A percentile compares a stretch with the other conserved stretches of the same genome.
Evolutionary conservation across 208 protist genomes (phyloP).

Genomic region (Tritrichomonas musculus): DNA sequence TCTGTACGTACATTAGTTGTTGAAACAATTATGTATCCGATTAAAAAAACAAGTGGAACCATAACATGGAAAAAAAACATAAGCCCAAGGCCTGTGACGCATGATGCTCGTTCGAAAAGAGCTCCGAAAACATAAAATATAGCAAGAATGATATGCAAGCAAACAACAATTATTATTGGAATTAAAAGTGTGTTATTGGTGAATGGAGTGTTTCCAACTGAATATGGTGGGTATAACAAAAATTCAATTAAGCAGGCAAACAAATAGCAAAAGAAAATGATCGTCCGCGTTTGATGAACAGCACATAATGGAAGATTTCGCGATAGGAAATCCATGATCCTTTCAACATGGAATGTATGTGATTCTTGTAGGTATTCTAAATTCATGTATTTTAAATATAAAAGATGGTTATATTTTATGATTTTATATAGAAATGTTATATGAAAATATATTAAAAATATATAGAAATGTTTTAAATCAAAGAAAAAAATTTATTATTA

Average conservation of each 20-base stretch:
- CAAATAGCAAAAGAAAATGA: slow-evolving; percentile 26
- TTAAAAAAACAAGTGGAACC: not conserved
- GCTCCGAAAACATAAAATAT: not conserved
- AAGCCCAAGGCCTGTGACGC: not conserved
- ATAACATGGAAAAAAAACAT: not conserved
- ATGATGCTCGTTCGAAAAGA: slow-evolving; percentile 15
- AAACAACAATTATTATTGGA: not conserved
- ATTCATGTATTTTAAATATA: no score
- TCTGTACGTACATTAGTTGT: not conserved
- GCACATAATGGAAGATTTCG: not conserved
- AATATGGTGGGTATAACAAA: slow-evolving; percentile 15
- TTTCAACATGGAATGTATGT: slow-evolving; percentile 21
- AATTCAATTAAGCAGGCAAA: slow-evolving; percentile 6
- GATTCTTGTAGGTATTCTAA: not conserved
- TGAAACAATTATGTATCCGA: not conserved
- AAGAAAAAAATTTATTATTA: no score
- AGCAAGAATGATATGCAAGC: not conserved
- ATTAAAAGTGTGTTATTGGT: not conserved
- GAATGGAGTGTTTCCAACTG: slow-evolving; percentile 6
- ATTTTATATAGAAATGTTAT: no score
- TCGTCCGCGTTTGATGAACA: not conserved
- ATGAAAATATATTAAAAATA: no score
- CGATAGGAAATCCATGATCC: not conserved
- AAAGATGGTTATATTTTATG: no score
- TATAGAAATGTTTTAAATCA: no score